Conservation (phyloP, 2,329 filamentous ascomycete species). For the Cercospora zeae-maydis region DNA sequence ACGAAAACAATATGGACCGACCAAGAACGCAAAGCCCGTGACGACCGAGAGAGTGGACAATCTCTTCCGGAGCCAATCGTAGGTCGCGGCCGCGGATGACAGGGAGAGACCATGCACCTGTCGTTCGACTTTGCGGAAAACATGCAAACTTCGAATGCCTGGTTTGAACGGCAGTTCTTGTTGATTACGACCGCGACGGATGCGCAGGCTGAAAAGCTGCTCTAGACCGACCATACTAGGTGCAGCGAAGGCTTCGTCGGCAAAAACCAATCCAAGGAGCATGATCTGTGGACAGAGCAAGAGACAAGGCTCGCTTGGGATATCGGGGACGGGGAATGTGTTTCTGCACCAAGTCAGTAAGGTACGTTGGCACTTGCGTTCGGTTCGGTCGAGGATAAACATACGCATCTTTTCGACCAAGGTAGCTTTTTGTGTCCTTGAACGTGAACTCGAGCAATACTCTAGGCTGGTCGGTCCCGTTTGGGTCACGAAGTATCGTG, state of each 20-base stretch:
- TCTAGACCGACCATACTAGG: neutral
- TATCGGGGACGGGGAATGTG: slow-evolving; percentile 17
- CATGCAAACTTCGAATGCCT: neutral
- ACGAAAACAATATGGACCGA: slow-evolving; percentile 13
- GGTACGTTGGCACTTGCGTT: neutral
- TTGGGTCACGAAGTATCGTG: slow-evolving; percentile 16
- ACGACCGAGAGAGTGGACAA: neutral
- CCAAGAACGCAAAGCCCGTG: slow-evolving; percentile 14
- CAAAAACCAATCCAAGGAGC: slow-evolving; percentile 17
- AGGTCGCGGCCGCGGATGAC: neutral
- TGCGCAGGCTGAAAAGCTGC: slow-evolving; percentile 10
- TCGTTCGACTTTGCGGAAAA: neutral
- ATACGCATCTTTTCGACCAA: slow-evolving; percentile 21
- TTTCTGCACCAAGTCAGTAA: slow-evolving; percentile 12
- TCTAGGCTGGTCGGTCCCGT: slow-evolving; percentile 10
- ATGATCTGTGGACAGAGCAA: too few species aligned
- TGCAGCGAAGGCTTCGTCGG: slow-evolving; percentile 15
- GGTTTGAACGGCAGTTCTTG: too few species aligned
- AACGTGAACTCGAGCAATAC: slow-evolving; percentile 20
- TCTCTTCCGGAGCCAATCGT: slow-evolving; percentile 9
- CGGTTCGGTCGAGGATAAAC: neutral
- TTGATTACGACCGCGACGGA: neutral
- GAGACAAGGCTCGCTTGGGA: slow-evolving; percentile 14
- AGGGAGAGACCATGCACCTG: neutral
- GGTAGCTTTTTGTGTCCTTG: slow-evolving; percentile 21